Percentiles rank a stretch among this genome's conserved stretches.
phyloP scores from a whole-genome alignment of 352 stramenopile genomes.

The Sclerospora graminicola region DNA sequence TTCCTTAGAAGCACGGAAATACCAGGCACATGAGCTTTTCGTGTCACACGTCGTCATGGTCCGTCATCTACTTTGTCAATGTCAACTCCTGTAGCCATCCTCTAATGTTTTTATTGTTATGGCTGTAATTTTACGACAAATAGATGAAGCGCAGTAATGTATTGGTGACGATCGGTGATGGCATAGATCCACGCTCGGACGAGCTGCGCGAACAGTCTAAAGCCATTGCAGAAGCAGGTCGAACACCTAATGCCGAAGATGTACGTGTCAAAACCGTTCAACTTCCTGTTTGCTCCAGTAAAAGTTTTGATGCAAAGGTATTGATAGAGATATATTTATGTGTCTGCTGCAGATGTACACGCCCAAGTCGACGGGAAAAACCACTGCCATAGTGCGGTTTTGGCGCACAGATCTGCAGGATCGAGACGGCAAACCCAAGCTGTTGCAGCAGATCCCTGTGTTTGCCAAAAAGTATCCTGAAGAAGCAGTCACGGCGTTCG shows the following conservation, averaged over 20 bases:
- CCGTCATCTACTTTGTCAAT: neutral
- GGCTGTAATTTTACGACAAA: neutral
- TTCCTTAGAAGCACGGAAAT: conserved; percentile 72
- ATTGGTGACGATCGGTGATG: conserved; percentile 76
- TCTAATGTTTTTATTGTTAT: neutral
- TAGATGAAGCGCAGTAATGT: conserved; percentile 87
- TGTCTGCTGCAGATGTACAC: conserved; percentile 40
- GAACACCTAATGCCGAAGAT: conserved; percentile 44
- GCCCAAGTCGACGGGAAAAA: conserved; percentile 51
- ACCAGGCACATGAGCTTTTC: conserved; percentile 79
- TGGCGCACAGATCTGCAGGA: conserved; percentile 86
- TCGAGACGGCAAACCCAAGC: conserved; percentile 71
- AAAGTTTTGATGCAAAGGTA: too few species aligned
- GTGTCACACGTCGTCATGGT: conserved; percentile 86
- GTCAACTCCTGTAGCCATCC: neutral
- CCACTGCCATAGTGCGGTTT: conserved; percentile 67
- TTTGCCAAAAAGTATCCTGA: conserved; percentile 86
- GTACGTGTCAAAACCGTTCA: conserved; percentile 22
- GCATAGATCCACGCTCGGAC: conserved; percentile 71
- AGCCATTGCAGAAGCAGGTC: conserved; percentile 62
- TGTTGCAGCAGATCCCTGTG: conserved; percentile 78
- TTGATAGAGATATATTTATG: neutral
- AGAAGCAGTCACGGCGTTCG: conserved; percentile 79
- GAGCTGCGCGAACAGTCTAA: conserved; percentile 72
- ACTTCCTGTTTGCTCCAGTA: too few species aligned